phyloP scores from a whole-genome alignment of 2,329 filamentous ascomycete species.

The Calonectria pteridis region DNA sequence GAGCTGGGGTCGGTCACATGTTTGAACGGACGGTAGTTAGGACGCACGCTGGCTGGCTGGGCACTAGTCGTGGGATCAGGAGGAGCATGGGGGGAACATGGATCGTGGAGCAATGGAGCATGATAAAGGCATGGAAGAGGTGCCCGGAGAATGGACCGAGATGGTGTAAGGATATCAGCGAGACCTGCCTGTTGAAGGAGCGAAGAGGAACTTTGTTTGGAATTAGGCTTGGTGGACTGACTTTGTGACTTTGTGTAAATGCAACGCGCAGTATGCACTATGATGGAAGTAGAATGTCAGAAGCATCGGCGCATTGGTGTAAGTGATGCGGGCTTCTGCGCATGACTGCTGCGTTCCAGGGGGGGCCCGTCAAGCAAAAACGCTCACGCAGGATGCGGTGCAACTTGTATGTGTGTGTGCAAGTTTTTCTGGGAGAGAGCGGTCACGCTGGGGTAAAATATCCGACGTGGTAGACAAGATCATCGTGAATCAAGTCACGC shows the following conservation, averaged over 20 bases:
- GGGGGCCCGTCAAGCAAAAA: background rate
- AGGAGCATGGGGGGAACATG: background rate
- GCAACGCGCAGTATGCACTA: background rate
- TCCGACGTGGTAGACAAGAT: background rate
- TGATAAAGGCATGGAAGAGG: background rate
- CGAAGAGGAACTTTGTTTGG: background rate
- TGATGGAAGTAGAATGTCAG: background rate
- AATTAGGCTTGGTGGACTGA: background rate
- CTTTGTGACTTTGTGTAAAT: background rate
- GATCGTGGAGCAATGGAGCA: background rate
- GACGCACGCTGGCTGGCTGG: no score
- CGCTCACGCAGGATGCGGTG: slow-evolving; percentile 3
- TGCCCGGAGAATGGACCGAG: background rate
- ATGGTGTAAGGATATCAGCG: background rate
- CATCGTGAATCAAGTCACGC: background rate
- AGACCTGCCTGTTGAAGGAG: background rate
- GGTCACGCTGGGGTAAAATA: slow-evolving; percentile 11
- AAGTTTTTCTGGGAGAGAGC: background rate
- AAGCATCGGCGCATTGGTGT: background rate
- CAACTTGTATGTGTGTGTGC: background rate
- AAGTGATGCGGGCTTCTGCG: background rate
- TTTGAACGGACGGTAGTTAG: background rate
- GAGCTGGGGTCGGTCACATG: slow-evolving; percentile 23
- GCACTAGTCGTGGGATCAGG: background rate
- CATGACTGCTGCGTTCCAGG: slow-evolving; percentile 6